phyloP scores from a whole-genome alignment of 2,329 filamentous ascomycete species.

The Beauveria bassiana region DNA sequence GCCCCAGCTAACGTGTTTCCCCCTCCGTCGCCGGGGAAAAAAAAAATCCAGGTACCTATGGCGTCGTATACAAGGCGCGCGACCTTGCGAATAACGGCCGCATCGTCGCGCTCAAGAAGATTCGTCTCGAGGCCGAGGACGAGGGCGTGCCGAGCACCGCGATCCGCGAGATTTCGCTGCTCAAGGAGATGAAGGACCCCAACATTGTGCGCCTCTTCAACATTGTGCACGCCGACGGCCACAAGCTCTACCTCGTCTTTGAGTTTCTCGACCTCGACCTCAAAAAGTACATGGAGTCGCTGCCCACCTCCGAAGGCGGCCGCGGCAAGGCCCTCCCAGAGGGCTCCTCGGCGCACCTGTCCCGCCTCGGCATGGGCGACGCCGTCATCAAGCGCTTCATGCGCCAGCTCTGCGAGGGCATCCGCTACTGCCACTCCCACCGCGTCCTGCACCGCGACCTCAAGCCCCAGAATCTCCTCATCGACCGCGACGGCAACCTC shows the following conservation, averaged over 20 bases:
- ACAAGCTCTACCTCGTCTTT: slow-evolving; percentile 90
- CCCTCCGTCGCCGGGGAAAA: background rate
- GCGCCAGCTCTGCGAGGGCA: slow-evolving; percentile 75
- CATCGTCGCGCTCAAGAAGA: slow-evolving; percentile 92
- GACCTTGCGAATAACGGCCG: slow-evolving; percentile 75
- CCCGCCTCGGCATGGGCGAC: slow-evolving; percentile 64
- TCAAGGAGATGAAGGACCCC: slow-evolving; percentile 90
- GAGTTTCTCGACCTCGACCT: slow-evolving; percentile 87
- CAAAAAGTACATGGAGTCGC: slow-evolving; percentile 93
- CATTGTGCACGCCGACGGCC: slow-evolving; percentile 89
- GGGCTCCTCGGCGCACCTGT: slow-evolving; percentile 56
- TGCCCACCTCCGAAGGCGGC: slow-evolving; percentile 76
- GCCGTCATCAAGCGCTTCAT: slow-evolving; percentile 90
- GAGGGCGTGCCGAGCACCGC: slow-evolving; percentile 89
- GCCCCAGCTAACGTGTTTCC: background rate
- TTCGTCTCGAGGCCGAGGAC: slow-evolving; percentile 89
- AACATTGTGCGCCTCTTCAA: slow-evolving; percentile 85
- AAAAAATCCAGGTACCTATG: slow-evolving; percentile 67
- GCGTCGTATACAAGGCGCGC: slow-evolving; percentile 89
- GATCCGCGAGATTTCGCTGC: slow-evolving; percentile 86
- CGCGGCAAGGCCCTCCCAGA: slow-evolving; percentile 80
- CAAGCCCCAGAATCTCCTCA: slow-evolving; percentile 86
- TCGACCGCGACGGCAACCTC: slow-evolving; percentile 77
- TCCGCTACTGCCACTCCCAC: slow-evolving; percentile 83
- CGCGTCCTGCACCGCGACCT: slow-evolving; percentile 81